A percentile compares a stretch with the other conserved stretches of the same genome.
phyloP scores from a whole-genome alignment of 495 filamentous ascomycete species.

The Penicillium arizonense region DNA sequence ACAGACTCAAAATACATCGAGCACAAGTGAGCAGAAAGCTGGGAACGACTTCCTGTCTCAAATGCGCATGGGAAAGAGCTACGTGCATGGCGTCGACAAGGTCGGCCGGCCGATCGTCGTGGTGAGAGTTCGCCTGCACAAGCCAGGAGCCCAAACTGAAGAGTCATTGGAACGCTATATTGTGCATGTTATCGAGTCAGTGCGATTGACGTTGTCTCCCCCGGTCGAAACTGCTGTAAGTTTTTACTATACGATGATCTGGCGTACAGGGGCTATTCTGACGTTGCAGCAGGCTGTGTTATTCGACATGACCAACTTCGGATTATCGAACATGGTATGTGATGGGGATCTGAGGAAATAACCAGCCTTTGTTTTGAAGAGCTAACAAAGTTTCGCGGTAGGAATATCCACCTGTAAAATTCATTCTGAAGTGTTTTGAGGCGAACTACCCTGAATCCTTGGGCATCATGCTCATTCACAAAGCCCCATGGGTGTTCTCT shows the following conservation, averaged over 20 bases:
- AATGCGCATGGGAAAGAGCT: constrained; percentile 86
- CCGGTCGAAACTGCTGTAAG: constrained; percentile 86
- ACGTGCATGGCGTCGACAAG: constrained; percentile 81
- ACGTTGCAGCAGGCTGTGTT: constrained; percentile 59
- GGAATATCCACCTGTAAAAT: constrained; percentile 94
- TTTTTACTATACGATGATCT: constrained; percentile 11
- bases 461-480: constrained; percentile 84
- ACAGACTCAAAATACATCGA: constrained; percentile 52
- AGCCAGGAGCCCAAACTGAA: constrained; percentile 81
- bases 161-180: constrained; percentile 80
- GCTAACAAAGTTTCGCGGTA: constrained; percentile 18
- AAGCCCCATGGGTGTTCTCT: constrained; percentile 93
- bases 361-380: not conserved
- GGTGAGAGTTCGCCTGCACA: constrained; percentile 76
- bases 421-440: constrained; percentile 97
- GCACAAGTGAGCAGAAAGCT: constrained; percentile 56
- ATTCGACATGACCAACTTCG: constrained; percentile 93
- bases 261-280: not conserved
- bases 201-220: constrained; percentile 67
- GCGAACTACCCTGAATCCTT: constrained; percentile 94
- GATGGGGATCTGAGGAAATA: not conserved
- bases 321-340: constrained; percentile 85
- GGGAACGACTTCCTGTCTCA: constrained; percentile 80
- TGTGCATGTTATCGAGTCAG: constrained; percentile 89
- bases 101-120: constrained; percentile 79